Evolutionary conservation across 2,329 filamentous ascomycete species (phyloP).

Genomic region (Venturia pyrina): DNA sequence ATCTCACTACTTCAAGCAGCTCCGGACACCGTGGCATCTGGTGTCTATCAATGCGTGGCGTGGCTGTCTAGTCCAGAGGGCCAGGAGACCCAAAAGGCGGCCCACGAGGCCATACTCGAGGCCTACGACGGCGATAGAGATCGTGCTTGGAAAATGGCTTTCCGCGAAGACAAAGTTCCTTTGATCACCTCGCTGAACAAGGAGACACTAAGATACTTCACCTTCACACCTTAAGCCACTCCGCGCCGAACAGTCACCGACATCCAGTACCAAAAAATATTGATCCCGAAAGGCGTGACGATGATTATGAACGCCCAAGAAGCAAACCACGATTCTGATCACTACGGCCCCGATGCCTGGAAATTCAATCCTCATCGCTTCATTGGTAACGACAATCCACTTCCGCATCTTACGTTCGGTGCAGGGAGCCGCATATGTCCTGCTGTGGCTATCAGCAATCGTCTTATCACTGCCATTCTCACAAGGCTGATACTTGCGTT

Average conservation of each 20-base stretch:
- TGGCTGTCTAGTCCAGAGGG: conserved; percentile 17
- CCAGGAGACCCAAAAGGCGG: conserved; percentile 12
- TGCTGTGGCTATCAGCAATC: conserved; percentile 18
- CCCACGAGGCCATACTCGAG: conserved; percentile 14
- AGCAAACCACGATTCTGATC: conserved; percentile 17
- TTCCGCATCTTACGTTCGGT: conserved; percentile 19
- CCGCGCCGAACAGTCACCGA: conserved; percentile 16
- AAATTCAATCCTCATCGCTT: conserved; percentile 18
- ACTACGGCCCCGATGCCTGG: conserved; percentile 18
- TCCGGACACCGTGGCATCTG: conserved; percentile 18
- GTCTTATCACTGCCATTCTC: conserved; percentile 16
- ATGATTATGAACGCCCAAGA: conserved; percentile 21
- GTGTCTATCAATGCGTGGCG: conserved; percentile 17
- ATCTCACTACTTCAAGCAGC: conserved; percentile 19
- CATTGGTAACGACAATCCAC: conserved; percentile 14
- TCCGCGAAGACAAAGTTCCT: conserved; percentile 18
- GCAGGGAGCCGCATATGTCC: conserved; percentile 18
- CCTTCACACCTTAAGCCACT: conserved; percentile 16
- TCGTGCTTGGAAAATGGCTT: conserved; percentile 17
- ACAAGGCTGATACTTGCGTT: conserved; percentile 1
- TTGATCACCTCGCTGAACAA: conserved; percentile 18
- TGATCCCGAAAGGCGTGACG: conserved; percentile 18
- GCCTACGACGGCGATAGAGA: conserved; percentile 17
- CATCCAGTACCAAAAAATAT: conserved; percentile 14
- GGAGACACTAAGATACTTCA: conserved; percentile 18